Evolutionary conservation across 2,329 filamentous ascomycete genomes (phyloP).

Genomic region (Claviceps sp.): DNA sequence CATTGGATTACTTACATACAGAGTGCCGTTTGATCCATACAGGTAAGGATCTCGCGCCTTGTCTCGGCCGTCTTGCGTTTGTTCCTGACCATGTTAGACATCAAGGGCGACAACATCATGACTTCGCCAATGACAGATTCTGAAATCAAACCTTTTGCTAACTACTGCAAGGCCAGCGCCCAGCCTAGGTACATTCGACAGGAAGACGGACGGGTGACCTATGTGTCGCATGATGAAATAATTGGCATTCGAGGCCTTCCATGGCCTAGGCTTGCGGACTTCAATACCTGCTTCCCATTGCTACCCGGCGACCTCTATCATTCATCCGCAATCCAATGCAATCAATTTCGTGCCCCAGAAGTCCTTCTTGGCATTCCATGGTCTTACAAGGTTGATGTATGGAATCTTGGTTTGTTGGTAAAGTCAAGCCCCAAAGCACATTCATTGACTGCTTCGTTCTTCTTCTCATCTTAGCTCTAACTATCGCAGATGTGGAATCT

Average conservation of each 20-base stretch:
- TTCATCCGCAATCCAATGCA: conserved; percentile 10
- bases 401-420: conserved; percentile 12
- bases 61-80: neutral
- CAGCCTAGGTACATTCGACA: neutral
- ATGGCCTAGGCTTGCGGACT: neutral
- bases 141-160: too few relatives aligned
- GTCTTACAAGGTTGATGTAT: conserved; percentile 10
- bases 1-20: neutral
- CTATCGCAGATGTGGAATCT: conserved; percentile 4
- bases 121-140: neutral
- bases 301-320: conserved; percentile 2
- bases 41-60: too few relatives aligned
- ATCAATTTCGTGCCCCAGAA: conserved; percentile 12
- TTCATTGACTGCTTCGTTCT: too few relatives aligned
- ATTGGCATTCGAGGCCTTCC: too few relatives aligned
- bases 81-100: neutral
- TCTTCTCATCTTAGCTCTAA: neutral
- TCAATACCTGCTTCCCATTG: neutral
- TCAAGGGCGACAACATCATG: conserved; percentile 9
- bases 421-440: neutral
- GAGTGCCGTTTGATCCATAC: too few relatives aligned
- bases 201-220: neutral
- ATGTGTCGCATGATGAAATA: too few relatives aligned
- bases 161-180: neutral
- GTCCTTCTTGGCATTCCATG: conserved; percentile 2